Evolutionary conservation across 2,329 filamentous ascomycete species (phyloP), one percentile per base, ranked within the genome.

Genomic region (Tolypocladium inflatum): DNA sequence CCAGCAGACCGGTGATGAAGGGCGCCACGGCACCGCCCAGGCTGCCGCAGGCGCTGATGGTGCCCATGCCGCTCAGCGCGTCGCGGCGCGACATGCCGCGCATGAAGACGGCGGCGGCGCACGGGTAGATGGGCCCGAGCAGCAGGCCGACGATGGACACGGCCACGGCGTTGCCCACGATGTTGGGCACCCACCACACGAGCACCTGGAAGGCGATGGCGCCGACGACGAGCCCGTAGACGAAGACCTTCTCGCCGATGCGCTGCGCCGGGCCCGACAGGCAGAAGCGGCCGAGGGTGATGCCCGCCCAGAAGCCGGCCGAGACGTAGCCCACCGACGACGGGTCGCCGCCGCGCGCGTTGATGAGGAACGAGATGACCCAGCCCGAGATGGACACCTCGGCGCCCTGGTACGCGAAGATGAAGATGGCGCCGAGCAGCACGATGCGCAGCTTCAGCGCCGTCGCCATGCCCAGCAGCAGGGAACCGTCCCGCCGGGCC

Each of bases 331-430:
- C 90, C 21, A 94, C 88, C 4, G 80, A 78, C 0, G 80, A 77
- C 8, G 89, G 88, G 64, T 88, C 79, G 17, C 89, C 90, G 58
- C 84, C 76, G 42, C 90, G 85, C 61, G 85, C 82, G 55, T 81
- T 80, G 71, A 94, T 91, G 43, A 95, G 76, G 74, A 92, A 95
- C 2, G 88, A 91, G 61, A 93, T 91, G 54, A 93, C 87, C 91
- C 90, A 95, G 56, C 90, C 90, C 0, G 87, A 90, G 62, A 93
- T 89, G 59, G 86, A 86, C 19, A 95, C 90, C 72, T 95, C 90
- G 41, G 88, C 87, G 39, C 90, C 90, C 71, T 94, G 89, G 70
- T 96, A 95, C 33, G 86, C 84, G 70, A 95, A 94, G 70, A 94
- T 89, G 76, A 94, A 94, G 11, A 90, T 70, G 0, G 90, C 87